A percentile compares a stretch with the other conserved stretches of the same genome.
Evolutionary conservation across 306 rosid genomes (phyloP).

Genomic region (Luffa aegyptiaca): DNA sequence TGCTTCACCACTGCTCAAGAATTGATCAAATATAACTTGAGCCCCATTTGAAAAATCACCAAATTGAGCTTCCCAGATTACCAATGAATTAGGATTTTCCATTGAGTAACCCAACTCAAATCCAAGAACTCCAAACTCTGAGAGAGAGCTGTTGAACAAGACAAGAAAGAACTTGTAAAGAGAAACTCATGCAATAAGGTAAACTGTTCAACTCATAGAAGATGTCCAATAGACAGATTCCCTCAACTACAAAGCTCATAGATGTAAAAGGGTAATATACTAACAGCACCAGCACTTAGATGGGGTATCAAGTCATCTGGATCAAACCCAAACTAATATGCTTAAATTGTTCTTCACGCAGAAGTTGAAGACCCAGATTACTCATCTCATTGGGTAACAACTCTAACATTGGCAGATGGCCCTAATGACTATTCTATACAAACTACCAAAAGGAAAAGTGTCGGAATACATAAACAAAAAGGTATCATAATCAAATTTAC

Average conservation of each 20-base stretch:
- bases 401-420: not conserved
- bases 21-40: slow-evolving; percentile 91
- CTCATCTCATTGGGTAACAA: not conserved
- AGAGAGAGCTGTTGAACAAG: slow-evolving; percentile 63
- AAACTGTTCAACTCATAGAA: not conserved
- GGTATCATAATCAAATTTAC: slow-evolving; percentile 23
- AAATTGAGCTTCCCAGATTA: slow-evolving; percentile 98
- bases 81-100: slow-evolving; percentile 94
- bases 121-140: slow-evolving; percentile 95
- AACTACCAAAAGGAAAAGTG: not conserved
- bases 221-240: not conserved
- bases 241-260: not conserved
- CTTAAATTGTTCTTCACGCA: not conserved
- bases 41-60: slow-evolving; percentile 99
- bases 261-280: not conserved
- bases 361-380: not conserved
- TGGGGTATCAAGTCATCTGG: not conserved
- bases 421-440: not conserved
- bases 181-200: not conserved
- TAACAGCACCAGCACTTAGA: not conserved
- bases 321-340: not conserved
- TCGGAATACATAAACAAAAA: not conserved
- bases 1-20: slow-evolving; percentile 86
- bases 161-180: slow-evolving; percentile 9
- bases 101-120: slow-evolving; percentile 95